A percentile compares a stretch with the other conserved stretches of the same genome.
These are phyloP conservation scores for Fusarium clavum DNA, from an alignment of 2,329 filamentous ascomycete genomes.

Conservation along the genomic window DNA sequence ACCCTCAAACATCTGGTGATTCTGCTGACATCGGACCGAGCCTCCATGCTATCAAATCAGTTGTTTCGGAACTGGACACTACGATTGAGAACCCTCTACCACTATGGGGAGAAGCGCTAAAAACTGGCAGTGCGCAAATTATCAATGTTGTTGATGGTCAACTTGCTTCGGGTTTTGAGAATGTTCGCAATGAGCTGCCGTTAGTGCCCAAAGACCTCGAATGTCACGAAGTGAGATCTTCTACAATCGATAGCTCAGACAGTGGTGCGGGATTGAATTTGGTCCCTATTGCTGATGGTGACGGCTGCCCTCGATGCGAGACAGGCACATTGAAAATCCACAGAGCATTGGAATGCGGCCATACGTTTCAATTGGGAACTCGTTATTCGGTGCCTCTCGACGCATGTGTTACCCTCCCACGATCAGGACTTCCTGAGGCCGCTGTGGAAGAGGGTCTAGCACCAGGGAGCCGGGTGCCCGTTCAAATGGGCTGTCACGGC, in stretches of 20 bases:
- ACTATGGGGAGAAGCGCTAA: constrained; percentile 62
- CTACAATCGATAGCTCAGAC: constrained; percentile 48
- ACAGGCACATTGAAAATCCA: constrained; percentile 72
- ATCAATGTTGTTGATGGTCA: constrained; percentile 53
- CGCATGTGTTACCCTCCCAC: constrained; percentile 65
- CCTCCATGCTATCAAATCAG: constrained; percentile 71
- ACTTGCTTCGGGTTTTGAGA: constrained; percentile 44
- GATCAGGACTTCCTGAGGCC: constrained; percentile 26
- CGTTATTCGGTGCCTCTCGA: constrained; percentile 83
- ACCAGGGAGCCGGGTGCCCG: constrained; percentile 57
- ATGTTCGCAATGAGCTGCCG: constrained; percentile 42
- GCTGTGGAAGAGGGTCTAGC: constrained; percentile 20
- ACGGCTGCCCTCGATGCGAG: constrained; percentile 78
- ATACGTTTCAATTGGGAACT: constrained; percentile 94
- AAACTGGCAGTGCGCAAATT: constrained; percentile 35
- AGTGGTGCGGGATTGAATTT: constrained; percentile 66
- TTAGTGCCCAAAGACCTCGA: constrained; percentile 37
- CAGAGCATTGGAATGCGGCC: constrained; percentile 87
- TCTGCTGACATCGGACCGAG: constrained; percentile 56
- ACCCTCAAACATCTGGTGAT: constrained; percentile 55
- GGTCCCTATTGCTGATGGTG: constrained; percentile 73
- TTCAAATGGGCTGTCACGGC: constrained; percentile 97
- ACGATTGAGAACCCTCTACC: constrained; percentile 70
- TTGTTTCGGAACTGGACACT: constrained; percentile 76
- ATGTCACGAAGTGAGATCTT: constrained; percentile 34